Conservation (phyloP, 768 basidiomycete genomes). For the Termitomyces sp. region DNA sequence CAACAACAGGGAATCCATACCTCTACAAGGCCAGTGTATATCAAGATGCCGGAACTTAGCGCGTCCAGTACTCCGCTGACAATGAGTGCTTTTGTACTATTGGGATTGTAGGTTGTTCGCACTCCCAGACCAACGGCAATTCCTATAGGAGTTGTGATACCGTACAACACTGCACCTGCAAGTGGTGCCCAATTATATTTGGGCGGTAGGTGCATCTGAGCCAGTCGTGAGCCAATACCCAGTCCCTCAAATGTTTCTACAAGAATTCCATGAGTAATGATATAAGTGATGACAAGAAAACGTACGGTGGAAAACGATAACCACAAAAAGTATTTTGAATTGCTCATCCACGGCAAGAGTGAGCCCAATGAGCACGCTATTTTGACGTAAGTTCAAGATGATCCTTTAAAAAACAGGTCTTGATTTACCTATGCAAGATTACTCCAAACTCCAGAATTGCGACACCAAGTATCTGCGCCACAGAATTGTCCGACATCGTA, state of each 20-base stretch:
- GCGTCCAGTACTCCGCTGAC: slow-evolving; percentile 86
- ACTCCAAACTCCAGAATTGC: slow-evolving; percentile 95
- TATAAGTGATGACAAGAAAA: slow-evolving; percentile 14
- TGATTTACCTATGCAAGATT: slow-evolving; percentile 65
- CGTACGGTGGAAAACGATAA: slow-evolving; percentile 90
- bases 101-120: slow-evolving; percentile 78
- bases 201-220: slow-evolving; percentile 61
- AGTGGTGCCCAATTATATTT: slow-evolving; percentile 57
- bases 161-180: slow-evolving; percentile 61
- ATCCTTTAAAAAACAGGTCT: not conserved
- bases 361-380: slow-evolving; percentile 79
- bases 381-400: not conserved
- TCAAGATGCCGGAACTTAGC: slow-evolving; percentile 80
- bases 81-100: slow-evolving; percentile 68
- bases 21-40: slow-evolving; percentile 59
- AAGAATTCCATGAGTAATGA: slow-evolving; percentile 1
- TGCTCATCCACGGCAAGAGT: slow-evolving; percentile 85
- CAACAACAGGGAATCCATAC: slow-evolving; percentile 1
- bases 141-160: slow-evolving; percentile 81
- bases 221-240: slow-evolving; percentile 87
- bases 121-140: slow-evolving; percentile 83
- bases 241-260: slow-evolving; percentile 92
- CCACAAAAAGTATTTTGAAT: slow-evolving; percentile 87
- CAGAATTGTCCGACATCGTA: slow-evolving; percentile 35
- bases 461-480: slow-evolving; percentile 80